Evolutionary conservation across 345 rosid genomes (phyloP).

Genomic region (Brassica nigra): DNA sequence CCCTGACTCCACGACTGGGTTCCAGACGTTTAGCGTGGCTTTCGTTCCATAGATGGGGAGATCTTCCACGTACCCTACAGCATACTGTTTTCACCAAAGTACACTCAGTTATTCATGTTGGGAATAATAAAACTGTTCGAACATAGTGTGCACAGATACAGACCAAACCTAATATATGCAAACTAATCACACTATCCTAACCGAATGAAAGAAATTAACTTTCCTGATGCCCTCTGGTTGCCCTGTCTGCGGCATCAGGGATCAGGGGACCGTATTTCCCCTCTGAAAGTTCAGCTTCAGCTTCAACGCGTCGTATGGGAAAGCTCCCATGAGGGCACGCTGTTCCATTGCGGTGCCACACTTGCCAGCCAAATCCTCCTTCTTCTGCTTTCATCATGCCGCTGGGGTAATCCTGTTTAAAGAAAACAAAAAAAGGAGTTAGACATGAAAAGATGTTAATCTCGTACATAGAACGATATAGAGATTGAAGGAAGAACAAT

Average conservation of each 20-base stretch:
- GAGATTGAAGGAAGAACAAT: no score
- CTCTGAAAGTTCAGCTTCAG: not conserved
- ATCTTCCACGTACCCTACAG: not conserved
- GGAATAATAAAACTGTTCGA: not conserved
- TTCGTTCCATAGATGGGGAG: not conserved
- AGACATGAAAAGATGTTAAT: not conserved
- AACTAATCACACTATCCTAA: not conserved
- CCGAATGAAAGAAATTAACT: not conserved
- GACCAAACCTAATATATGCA: not conserved
- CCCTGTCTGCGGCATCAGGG: not conserved
- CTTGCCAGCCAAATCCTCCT: not conserved
- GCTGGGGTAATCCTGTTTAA: not conserved
- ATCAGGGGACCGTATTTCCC: not conserved
- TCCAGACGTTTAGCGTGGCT: not conserved
- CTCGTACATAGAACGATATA: not conserved
- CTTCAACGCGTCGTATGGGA: not conserved
- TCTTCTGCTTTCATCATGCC: not conserved
- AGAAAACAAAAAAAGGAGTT: not conserved
- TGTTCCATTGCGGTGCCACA: not conserved
- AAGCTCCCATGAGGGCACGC: not conserved
- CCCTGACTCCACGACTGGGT: not conserved
- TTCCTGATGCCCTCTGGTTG: not conserved
- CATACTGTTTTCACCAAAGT: not conserved
- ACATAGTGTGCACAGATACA: no score
- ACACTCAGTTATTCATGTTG: not conserved